Conservation (phyloP, 768 basidiomycete genomes). For the Mycena haematopus region DNA sequence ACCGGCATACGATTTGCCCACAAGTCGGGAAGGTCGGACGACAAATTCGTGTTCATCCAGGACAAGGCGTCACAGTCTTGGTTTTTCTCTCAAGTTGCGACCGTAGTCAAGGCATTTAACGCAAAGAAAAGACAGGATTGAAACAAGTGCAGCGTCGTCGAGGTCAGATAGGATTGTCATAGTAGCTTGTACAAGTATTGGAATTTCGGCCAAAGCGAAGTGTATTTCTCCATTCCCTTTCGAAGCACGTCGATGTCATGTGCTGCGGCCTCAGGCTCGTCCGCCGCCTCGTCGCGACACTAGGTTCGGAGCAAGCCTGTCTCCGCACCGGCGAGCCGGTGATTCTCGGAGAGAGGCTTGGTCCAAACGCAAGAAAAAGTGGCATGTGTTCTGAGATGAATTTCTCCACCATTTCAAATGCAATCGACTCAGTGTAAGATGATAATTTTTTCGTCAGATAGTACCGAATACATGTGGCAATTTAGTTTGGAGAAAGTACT, state of each 20-base stretch:
- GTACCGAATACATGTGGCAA: background rate
- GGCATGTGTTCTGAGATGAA: background rate
- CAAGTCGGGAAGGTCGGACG: slow-evolving; percentile 75
- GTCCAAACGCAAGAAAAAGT: background rate
- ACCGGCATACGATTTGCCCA: slow-evolving; percentile 89
- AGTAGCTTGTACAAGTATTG: slow-evolving; percentile 6
- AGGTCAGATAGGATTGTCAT: slow-evolving; percentile 5
- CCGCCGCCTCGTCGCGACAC: too few species aligned
- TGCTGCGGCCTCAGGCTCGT: too few species aligned
- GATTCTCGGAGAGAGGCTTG: too few species aligned
- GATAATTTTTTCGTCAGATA: background rate
- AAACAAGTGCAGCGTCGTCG: slow-evolving; percentile 20
- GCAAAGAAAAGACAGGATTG: slow-evolving; percentile 73
- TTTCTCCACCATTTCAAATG: slow-evolving; percentile 1
- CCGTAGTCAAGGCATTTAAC: slow-evolving; percentile 81
- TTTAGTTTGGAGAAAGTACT: background rate
- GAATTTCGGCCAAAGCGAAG: background rate
- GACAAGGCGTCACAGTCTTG: slow-evolving; percentile 78
- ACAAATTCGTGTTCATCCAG: slow-evolving; percentile 78
- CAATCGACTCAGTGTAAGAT: background rate
- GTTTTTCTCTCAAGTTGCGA: slow-evolving; percentile 81
- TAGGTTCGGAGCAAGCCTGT: slow-evolving; percentile 12
- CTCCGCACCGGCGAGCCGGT: background rate
- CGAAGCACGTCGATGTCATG: too few species aligned
- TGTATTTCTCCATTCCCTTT: background rate